Percentiles rank a stretch among this genome's conserved stretches.
These are phyloP conservation scores for Oxyria digyna DNA, from an alignment of 148 eudicot species.

Conservation along the genomic window DNA sequence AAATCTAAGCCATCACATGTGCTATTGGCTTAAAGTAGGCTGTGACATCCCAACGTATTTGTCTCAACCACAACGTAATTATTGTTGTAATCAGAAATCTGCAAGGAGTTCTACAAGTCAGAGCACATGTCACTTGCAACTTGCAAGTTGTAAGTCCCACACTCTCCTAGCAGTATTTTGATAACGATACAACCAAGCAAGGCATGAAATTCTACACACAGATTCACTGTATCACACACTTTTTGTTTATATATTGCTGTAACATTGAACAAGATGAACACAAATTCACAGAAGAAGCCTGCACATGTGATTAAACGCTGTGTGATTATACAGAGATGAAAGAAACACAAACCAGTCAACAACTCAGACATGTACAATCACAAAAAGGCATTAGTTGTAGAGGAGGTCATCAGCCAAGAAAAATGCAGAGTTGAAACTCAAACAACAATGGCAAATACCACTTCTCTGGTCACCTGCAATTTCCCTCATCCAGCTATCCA, in stretches of 20 bases:
- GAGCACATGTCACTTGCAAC: no score
- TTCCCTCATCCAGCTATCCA: not conserved
- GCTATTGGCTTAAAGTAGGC: no score
- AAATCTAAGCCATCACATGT: no score
- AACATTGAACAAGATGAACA: not conserved
- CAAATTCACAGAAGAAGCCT: not conserved
- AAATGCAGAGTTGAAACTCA: slow-evolving; percentile 1
- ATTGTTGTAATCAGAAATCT: no score
- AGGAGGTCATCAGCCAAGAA: not conserved
- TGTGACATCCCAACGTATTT: no score
- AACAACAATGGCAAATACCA: not conserved
- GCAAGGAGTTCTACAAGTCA: no score
- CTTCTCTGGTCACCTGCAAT: not conserved
- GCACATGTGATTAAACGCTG: not conserved
- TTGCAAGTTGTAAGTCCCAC: no score
- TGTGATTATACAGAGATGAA: not conserved
- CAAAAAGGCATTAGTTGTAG: not conserved
- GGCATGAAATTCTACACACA: no score
- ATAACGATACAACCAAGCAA: no score
- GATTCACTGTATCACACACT: not conserved
- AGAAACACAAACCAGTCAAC: not conserved
- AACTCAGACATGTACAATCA: not conserved
- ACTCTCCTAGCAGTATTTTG: no score
- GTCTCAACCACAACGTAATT: no score
- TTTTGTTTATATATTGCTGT: not conserved